These are phyloP conservation scores for Apodospora peruviana DNA, from an alignment of 495 filamentous ascomycete genomes.

Conservation along the genomic window DNA sequence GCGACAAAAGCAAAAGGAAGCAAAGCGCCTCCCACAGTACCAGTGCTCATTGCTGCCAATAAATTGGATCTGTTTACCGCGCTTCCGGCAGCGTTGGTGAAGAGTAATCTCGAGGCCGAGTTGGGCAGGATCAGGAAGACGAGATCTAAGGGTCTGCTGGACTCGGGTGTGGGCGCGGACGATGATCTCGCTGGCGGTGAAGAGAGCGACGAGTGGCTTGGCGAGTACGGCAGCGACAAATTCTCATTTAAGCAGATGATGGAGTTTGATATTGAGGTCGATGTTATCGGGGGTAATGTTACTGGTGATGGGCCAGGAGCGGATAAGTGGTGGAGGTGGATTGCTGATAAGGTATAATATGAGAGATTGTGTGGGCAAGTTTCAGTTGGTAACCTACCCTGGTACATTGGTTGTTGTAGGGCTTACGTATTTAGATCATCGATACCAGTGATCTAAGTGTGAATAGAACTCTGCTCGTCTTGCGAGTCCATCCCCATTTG, in stretches of 20 bases:
- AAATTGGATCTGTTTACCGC: slow-evolving; percentile 96
- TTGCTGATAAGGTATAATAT: slow-evolving; percentile 36
- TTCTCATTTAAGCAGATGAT: slow-evolving; percentile 80
- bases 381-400: background rate
- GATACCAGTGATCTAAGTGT: too few species aligned
- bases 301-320: slow-evolving; percentile 64
- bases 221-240: slow-evolving; percentile 64
- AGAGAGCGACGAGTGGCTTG: slow-evolving; percentile 76
- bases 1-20: slow-evolving; percentile 47
- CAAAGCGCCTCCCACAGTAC: slow-evolving; percentile 57
- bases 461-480: too few species aligned
- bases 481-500: background rate
- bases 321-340: slow-evolving; percentile 85
- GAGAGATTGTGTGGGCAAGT: background rate
- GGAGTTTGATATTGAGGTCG: slow-evolving; percentile 73
- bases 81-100: slow-evolving; percentile 72
- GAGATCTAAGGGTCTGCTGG: slow-evolving; percentile 73
- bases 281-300: slow-evolving; percentile 74
- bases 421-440: too few species aligned
- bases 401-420: background rate
- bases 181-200: slow-evolving; percentile 41
- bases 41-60: slow-evolving; percentile 82
- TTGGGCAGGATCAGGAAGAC: slow-evolving; percentile 73
- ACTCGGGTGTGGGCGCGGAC: slow-evolving; percentile 60
- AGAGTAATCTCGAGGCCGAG: slow-evolving; percentile 70